Evolutionary conservation across 352 stramenopile species (phyloP).

Genomic region (Saprolegnia diclina): DNA sequence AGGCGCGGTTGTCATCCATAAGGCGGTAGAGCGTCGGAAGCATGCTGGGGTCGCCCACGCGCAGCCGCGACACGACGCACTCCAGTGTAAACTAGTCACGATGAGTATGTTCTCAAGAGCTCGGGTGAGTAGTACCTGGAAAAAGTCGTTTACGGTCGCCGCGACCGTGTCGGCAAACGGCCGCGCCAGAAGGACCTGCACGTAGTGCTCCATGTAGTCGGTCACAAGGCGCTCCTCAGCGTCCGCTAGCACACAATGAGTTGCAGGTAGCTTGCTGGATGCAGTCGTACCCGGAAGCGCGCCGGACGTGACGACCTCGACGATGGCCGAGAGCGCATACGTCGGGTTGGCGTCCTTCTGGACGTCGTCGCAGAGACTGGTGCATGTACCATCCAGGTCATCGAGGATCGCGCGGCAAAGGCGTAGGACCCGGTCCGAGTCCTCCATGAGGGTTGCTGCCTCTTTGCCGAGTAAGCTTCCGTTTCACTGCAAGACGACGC

Average conservation of each 20-base stretch:
- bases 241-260: slow-evolving; percentile 22
- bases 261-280: neutral
- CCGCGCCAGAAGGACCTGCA: slow-evolving; percentile 45
- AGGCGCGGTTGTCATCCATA: slow-evolving; percentile 50
- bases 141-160: slow-evolving; percentile 40
- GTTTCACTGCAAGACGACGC: neutral
- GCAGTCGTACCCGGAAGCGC: slow-evolving; percentile 1
- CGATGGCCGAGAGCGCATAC: slow-evolving; percentile 34
- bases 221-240: slow-evolving; percentile 39
- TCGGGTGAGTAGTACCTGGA: no score
- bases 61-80: slow-evolving; percentile 31
- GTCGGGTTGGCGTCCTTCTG: slow-evolving; percentile 32
- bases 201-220: slow-evolving; percentile 52
- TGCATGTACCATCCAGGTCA: slow-evolving; percentile 52
- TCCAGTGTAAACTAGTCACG: slow-evolving; percentile 33
- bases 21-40: slow-evolving; percentile 46
- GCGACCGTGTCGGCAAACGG: slow-evolving; percentile 34
- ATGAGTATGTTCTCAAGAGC: no score
- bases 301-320: slow-evolving; percentile 23
- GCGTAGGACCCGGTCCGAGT: slow-evolving; percentile 27
- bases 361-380: slow-evolving; percentile 41
- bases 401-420: slow-evolving; percentile 37
- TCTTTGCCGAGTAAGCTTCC: neutral
- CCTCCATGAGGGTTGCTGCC: slow-evolving; percentile 11
- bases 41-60: slow-evolving; percentile 37